These are phyloP conservation scores for Lactarius sanguifluus DNA, from an alignment of 768 basidiomycete genomes.

Conservation along the genomic window DNA sequence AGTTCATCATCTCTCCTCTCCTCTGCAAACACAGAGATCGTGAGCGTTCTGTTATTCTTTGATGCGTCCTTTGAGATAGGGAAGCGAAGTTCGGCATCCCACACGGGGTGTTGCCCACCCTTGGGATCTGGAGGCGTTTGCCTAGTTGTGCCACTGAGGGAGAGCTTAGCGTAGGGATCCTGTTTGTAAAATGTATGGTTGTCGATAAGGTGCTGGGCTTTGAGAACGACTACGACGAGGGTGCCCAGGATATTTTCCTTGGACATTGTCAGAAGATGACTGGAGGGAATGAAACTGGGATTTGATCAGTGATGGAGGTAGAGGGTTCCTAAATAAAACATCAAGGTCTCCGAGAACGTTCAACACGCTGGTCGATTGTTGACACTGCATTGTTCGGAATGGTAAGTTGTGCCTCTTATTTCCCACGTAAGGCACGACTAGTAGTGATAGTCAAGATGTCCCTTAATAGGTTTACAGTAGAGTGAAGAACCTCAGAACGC, in stretches of 20 bases:
- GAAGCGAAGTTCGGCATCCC: conserved; percentile 88
- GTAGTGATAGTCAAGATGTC: neutral
- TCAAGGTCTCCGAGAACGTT: neutral
- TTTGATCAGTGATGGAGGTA: neutral
- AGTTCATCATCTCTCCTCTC: conserved; percentile 72
- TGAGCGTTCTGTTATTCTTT: conserved; percentile 60
- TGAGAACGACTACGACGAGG: conserved; percentile 80
- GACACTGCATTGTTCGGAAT: neutral
- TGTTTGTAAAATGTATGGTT: conserved; percentile 89
- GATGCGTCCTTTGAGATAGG: conserved; percentile 57
- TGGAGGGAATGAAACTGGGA: neutral
- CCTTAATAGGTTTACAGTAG: no score
- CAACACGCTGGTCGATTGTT: no score
- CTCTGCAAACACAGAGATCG: conserved; percentile 77
- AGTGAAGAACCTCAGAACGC: neutral
- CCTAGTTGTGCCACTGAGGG: conserved; percentile 59
- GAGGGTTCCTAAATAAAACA: neutral
- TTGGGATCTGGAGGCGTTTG: conserved; percentile 73
- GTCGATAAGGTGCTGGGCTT: conserved; percentile 79
- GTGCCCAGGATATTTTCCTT: conserved; percentile 56
- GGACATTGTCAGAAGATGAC: conserved; percentile 14
- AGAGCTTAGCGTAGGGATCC: conserved; percentile 75
- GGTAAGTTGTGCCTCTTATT: neutral
- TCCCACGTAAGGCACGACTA: neutral
- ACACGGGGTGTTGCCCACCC: conserved; percentile 91